Base-by-base conservation (phyloP, 2,329 filamentous ascomycete species). In the Botrytis fabae region DNA sequence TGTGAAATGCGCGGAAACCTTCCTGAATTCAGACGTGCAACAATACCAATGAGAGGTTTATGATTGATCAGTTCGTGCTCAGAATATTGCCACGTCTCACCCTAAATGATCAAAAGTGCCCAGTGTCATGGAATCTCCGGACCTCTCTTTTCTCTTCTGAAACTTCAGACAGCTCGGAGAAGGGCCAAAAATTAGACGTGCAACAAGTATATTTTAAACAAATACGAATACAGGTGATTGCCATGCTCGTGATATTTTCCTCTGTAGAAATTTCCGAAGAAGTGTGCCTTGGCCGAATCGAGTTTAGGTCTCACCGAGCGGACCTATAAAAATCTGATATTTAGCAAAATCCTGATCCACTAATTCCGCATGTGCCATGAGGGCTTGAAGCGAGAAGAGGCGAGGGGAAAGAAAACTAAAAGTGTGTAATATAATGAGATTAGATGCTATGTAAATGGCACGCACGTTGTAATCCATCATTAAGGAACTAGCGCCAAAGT, bases 361-460 rank as follows among this genome's bases (percentile, higher is more conserved):
- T 28, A 63, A 20, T 64, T 46, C n/a, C 51, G 51, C 51, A 54
- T 28, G 18, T 54, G 51, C n/a, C 6, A n/a, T 54, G 51, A 54
- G 51, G 48, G n/a, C 51, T 42, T 46, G 62, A 64, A 32, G 62
- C 61, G 61, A 44, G 42, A 63, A 63, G 61, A 63, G 61, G 14
- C 40, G 62, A 64, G 42, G 42, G 25, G 40, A 64, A 16, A 46
- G 51, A 28, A 7, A 42, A 7, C 28, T 6, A 32, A 22, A 32
- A 64, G 8, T 46, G 40, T 46, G 40, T 64, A 32, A 32, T 22
- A 20, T 46, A 35, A 46, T 46, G 40, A 64, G 40, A 28, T 14
- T 28, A 54, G 61, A 40, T 46, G 40, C 25, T 44, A 32, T 20
- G 16, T 54, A 54, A 28, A 54, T n/a, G 25, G 16, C n/a, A 54